Evolutionary conservation across 768 basidiomycete genomes (phyloP), one percentile per base, ranked within the genome.

Genomic region (Pisolithus orientalis): DNA sequence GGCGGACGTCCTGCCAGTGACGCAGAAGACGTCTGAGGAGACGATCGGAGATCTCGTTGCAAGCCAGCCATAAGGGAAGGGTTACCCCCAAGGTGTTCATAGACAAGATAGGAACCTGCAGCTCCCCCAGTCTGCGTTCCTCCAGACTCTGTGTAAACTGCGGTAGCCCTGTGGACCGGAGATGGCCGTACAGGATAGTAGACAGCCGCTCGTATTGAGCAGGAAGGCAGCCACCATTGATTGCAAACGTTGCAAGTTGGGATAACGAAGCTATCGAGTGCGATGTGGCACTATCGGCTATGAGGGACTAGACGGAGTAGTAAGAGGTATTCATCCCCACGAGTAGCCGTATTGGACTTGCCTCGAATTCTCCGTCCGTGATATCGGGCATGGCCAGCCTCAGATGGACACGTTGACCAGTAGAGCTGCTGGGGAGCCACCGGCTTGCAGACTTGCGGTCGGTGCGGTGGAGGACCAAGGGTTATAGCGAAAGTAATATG

Each of bases 1-100:
- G 55, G 16, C 66, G 65, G 29, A 68, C 59, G 29, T 63, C 58
- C 10, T 55, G 39, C 62, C 65, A 66, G 10, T 60, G 56, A 11
- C 44, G 11, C 17, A 42, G 49, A 16, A 66, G 56, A 3, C 43
- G 46, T 24, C 55, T 54, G 32, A 44, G 14, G n/a, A 66, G 64
- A 11, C 49, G 38, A 21, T 50, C 16, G 44, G 39, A 38, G 32
- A 59, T 39, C 14, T 59, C 58, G 11, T 39, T 44, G 49, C 58
- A 44, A 37, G 43, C 56, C 28, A 64, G 46, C 65, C 66, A 66
- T 34, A 58, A 25, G 14, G 64, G 60, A 8, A 66, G 29, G 25
- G 56, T 62, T n/a, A 55, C 31, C 0, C 65, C 66, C 5, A 68
- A 50, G 1, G 58, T 51, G n/a, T 46, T 48, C 46, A 66, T 42